Evolutionary conservation across 2,329 filamentous ascomycete genomes (phyloP).

Genomic region (Emmonsia crescens): DNA sequence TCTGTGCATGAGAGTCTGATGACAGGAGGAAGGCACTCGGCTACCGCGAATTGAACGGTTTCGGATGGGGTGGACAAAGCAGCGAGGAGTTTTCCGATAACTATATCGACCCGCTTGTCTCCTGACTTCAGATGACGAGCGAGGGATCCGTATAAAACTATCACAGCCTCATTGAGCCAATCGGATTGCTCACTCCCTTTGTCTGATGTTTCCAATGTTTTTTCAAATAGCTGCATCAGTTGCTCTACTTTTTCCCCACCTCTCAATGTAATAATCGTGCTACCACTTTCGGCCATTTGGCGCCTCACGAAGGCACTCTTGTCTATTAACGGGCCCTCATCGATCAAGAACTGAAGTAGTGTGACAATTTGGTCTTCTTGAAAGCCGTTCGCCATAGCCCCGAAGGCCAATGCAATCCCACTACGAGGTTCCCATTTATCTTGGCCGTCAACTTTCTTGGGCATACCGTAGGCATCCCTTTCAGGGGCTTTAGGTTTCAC

Average conservation of each 20-base stretch:
- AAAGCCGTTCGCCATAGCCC: conserved; percentile 63
- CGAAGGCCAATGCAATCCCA: conserved; percentile 79
- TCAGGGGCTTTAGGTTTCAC: conserved; percentile 74
- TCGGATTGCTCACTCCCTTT: conserved; percentile 73
- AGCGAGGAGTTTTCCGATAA: conserved; percentile 73
- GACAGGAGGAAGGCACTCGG: conserved; percentile 86
- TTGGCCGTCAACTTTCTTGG: conserved; percentile 71
- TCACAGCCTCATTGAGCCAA: conserved; percentile 89
- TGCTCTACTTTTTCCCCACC: conserved; percentile 75
- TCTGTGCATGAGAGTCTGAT: conserved; percentile 70
- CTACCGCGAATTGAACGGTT: conserved; percentile 91
- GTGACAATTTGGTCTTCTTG: conserved; percentile 57
- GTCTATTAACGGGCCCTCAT: conserved; percentile 78
- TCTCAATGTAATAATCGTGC: conserved; percentile 65
- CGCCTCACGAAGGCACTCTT: conserved; percentile 63
- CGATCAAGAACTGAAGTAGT: conserved; percentile 77
- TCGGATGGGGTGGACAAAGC: conserved; percentile 93
- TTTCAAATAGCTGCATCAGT: conserved; percentile 86
- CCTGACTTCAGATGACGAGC: conserved; percentile 75
- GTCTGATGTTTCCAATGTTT: conserved; percentile 73
- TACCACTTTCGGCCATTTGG: conserved; percentile 88
- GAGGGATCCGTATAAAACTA: conserved; percentile 92
- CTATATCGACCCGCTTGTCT: conserved; percentile 78
- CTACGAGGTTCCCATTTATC: conserved; percentile 90
- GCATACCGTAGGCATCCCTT: conserved; percentile 90